These are phyloP conservation scores for Silene coronaria DNA, from an alignment of 179 eudicot genomes.

Conservation along the genomic window DNA sequence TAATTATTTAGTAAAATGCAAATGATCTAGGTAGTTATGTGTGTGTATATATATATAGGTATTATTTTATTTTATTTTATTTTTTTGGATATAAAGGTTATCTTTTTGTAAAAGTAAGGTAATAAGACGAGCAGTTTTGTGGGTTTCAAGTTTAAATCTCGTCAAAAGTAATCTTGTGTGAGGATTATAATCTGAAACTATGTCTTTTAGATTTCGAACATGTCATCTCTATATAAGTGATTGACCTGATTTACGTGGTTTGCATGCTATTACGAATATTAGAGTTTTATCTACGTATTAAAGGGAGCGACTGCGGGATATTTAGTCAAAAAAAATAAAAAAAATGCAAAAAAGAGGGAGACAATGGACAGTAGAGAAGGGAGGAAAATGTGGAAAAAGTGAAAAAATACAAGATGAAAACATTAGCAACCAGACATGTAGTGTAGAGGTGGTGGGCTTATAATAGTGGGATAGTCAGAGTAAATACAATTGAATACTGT, in stretches of 20 bases:
- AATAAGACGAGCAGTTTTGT: too few species aligned
- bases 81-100: neutral
- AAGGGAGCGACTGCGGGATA: too few species aligned
- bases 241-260: too few species aligned
- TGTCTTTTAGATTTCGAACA: too few species aligned
- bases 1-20: neutral
- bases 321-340: neutral
- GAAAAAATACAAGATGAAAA: conserved; percentile 14
- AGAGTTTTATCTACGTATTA: too few species aligned
- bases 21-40: neutral
- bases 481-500: conserved; percentile 18
- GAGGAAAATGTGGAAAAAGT: conserved; percentile 31
- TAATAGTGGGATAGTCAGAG: conserved; percentile 24
- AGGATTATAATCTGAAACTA: too few species aligned
- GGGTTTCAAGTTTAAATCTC: too few species aligned
- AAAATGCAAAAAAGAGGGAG: conserved; percentile 10
- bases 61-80: too few species aligned
- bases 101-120: neutral
- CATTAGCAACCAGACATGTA: conserved; percentile 20
- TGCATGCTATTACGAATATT: too few species aligned
- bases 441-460: conserved; percentile 6
- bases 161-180: too few species aligned
- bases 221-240: too few species aligned
- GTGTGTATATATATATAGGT: neutral
- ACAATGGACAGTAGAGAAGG: conserved; percentile 24